phyloP scores from a whole-genome alignment of 1,139 yeast species.

The Suhomyces bribrorum region DNA sequence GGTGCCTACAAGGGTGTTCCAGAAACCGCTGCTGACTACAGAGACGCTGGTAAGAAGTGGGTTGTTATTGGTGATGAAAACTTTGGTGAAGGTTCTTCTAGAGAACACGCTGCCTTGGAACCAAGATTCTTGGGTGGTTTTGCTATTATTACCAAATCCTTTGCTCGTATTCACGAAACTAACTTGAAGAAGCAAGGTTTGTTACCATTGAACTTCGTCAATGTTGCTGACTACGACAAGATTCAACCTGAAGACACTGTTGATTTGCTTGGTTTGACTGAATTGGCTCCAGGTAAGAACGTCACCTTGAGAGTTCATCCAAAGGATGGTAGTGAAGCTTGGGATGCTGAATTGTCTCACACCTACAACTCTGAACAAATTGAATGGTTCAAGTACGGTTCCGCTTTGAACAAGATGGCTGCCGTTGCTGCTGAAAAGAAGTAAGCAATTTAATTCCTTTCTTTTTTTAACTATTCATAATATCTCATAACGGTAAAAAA shows the following conservation, averaged over 20 bases:
- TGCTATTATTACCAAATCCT: conserved; percentile 95
- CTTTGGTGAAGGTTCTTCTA: conserved; percentile 99
- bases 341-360: conserved; percentile 91
- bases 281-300: conserved; percentile 91
- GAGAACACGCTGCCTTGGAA: conserved; percentile 99
- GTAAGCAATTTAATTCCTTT: conserved; percentile 3
- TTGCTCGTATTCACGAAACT: conserved; percentile 82
- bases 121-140: conserved; percentile 99
- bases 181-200: conserved; percentile 46
- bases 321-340: conserved; percentile 70
- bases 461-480: conserved; percentile 3
- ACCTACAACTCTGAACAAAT: conserved; percentile 95
- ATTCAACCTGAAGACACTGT: conserved; percentile 88
- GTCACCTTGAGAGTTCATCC: conserved; percentile 89
- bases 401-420: conserved; percentile 98
- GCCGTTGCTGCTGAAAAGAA: conserved; percentile 28
- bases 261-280: conserved; percentile 82
- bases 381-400: conserved; percentile 99
- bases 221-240: conserved; percentile 90
- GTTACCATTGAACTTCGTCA: conserved; percentile 90
- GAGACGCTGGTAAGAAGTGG: conserved; percentile 91
- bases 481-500: conserved; percentile 8
- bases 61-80: conserved; percentile 99
- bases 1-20: conserved; percentile 96
- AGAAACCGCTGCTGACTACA: conserved; percentile 92